Evolutionary conservation across 306 rosid genomes (phyloP), one percentile per base, ranked within the genome.

Genomic region (Trichosanthes cucumerina): DNA sequence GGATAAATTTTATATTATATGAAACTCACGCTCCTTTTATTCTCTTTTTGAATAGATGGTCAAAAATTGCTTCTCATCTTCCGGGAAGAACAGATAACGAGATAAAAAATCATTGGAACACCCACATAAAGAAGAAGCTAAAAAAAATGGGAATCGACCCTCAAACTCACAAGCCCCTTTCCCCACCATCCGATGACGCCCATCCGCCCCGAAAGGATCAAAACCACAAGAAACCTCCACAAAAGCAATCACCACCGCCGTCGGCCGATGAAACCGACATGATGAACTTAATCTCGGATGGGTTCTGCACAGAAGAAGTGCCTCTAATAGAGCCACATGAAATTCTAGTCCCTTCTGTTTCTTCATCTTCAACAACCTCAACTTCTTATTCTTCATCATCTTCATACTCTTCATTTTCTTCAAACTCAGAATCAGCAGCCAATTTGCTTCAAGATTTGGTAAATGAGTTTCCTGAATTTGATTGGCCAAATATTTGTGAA

Each of bases 1-100:
- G 33, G 33, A 28, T 28, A 28, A 28, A 28, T 28, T 28, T 28
- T 28, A 36, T 16, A 4, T 50, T 50, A 15, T 50, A 15, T 4
- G 56, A 52, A 39, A 38, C 1, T 66, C 21, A 69, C 15, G 1
- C 0, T 3, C 4, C 1, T 1, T 72, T 68, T 23, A 1, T 1
- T 68, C 0, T 10, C 26, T 23, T 7, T 5, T 66, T 0, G 0
- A 6, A 24, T 12, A 73, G 77, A 11, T 73, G 77, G 77, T 73
- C 77, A 47, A 73, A 73, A 73, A 73, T 73, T 47, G 77, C 77
- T 28, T 73, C 77, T 3, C 60, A 73, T 73, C 77, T 73, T 28
- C 60, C 77, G 0, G 77, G 77, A 49, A 73, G 77, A 49, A 73
- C 77, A 3, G 77, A 73, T 7, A 73, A 73, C 9, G 77, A 73